Percentiles rank a stretch among this genome's conserved stretches.
Conservation (phyloP, 1,139 yeast genomes). For the Blastobotrys illinoisensis region DNA sequence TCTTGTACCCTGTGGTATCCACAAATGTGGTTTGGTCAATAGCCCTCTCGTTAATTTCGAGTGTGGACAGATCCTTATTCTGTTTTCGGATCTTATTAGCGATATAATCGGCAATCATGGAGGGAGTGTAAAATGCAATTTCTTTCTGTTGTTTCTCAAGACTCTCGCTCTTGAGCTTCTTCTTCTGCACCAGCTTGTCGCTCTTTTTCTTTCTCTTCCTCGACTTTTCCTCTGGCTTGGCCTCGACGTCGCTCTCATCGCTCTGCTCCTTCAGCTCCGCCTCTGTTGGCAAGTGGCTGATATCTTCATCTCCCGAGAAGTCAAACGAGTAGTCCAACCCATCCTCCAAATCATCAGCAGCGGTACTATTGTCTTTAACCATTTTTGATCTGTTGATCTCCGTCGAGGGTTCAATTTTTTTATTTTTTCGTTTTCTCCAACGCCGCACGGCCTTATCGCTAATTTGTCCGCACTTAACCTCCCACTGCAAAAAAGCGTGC, state of each 20-base stretch:
- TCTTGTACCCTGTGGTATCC: constrained; percentile 46
- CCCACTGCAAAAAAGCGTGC: neutral
- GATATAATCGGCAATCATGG: constrained; percentile 54
- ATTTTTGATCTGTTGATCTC: neutral
- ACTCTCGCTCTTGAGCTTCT: constrained; percentile 53
- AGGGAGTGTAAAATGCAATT: constrained; percentile 48
- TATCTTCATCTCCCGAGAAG: constrained; percentile 33
- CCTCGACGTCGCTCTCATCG: constrained; percentile 12
- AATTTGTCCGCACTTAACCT: neutral
- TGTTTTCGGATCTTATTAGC: constrained; percentile 47
- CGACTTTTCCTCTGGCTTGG: constrained; percentile 14
- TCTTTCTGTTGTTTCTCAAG: constrained; percentile 48
- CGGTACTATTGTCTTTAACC: constrained; percentile 12
- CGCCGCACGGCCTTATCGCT: constrained; percentile 1
- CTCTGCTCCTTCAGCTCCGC: constrained; percentile 17
- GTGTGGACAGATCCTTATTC: constrained; percentile 52
- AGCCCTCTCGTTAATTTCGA: constrained; percentile 57
- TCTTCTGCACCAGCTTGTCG: constrained; percentile 31
- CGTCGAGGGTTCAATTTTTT: neutral
- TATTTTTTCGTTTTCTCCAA: neutral
- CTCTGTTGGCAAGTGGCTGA: constrained; percentile 14
- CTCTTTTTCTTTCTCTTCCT: constrained; percentile 16
- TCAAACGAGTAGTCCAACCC: constrained; percentile 55
- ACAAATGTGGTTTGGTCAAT: constrained; percentile 45
- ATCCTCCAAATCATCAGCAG: constrained; percentile 61